Evolutionary conservation across 768 basidiomycete genomes (phyloP).

Genomic region (Pholiota microspora): DNA sequence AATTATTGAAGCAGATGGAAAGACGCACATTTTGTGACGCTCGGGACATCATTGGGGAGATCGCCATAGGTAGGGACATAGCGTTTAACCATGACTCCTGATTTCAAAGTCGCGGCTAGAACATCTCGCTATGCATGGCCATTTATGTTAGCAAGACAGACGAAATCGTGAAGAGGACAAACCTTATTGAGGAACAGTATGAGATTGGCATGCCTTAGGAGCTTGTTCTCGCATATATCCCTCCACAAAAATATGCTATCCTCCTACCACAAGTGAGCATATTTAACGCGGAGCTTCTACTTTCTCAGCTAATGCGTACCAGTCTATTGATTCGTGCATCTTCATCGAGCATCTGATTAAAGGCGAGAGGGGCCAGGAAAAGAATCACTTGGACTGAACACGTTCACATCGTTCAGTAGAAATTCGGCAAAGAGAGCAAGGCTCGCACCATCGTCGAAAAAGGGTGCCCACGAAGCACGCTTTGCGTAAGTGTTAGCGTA

Average conservation of each 20-base stretch:
- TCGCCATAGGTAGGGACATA: conserved; percentile 65
- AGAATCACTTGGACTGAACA: conserved; percentile 68
- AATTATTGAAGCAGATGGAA: not conserved
- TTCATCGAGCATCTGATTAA: conserved; percentile 74
- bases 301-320: conserved; percentile 24
- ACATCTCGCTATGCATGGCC: conserved; percentile 43
- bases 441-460: conserved; percentile 64
- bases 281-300: not conserved
- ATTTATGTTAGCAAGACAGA: not conserved
- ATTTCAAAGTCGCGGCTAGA: conserved; percentile 48
- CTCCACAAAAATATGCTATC: conserved; percentile 76
- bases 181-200: conserved; percentile 80
- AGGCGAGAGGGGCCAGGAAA: conserved; percentile 77
- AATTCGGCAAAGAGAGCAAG: not conserved
- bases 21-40: conserved; percentile 62
- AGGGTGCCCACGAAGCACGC: conserved; percentile 72
- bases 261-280: conserved; percentile 39
- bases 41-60: conserved; percentile 51
- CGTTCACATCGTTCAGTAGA: not conserved
- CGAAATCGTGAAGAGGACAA: not conserved
- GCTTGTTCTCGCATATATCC: conserved; percentile 60
- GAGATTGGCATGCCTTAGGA: conserved; percentile 60
- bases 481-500: conserved; percentile 19
- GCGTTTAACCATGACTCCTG: conserved; percentile 53
- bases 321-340: conserved; percentile 63